Evolutionary conservation across 352 stramenopile genomes (phyloP).

Genomic region (Thalassiosira mediterranea): DNA sequence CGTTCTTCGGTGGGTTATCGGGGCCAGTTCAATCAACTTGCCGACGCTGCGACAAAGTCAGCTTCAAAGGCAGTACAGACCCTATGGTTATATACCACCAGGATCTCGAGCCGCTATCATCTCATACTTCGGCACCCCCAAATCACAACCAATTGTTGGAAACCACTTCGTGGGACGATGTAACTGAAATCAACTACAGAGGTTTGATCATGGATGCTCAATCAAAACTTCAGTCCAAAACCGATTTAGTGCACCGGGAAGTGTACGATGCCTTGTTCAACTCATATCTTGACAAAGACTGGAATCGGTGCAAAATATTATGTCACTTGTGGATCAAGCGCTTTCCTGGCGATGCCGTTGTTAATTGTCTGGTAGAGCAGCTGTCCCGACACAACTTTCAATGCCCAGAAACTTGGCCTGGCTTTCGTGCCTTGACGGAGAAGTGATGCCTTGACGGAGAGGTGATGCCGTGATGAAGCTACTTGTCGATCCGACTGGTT

Average conservation of each 20-base stretch:
- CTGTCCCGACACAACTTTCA: constrained; percentile 34
- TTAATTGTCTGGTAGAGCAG: constrained; percentile 45
- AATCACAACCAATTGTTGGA: constrained; percentile 38
- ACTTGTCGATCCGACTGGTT: too few species aligned
- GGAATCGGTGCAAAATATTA: constrained; percentile 72
- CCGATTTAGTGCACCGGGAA: constrained; percentile 44
- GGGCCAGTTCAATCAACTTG: constrained; percentile 45
- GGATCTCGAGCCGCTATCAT: constrained; percentile 39
- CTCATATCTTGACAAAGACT: constrained; percentile 90
- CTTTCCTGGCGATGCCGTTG: constrained; percentile 51
- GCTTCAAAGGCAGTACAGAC: constrained; percentile 57
- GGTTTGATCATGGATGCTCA: constrained; percentile 48
- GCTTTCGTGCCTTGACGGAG: constrained; percentile 36
- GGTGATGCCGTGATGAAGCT: too few species aligned
- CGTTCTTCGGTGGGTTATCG: constrained; percentile 85
- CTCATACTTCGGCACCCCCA: constrained; percentile 12
- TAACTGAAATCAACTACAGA: constrained; percentile 29
- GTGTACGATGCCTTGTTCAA: constrained; percentile 85
- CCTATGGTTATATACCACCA: constrained; percentile 59
- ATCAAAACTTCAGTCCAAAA: constrained; percentile 43
- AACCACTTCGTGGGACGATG: constrained; percentile 34
- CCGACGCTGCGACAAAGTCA: constrained; percentile 51
- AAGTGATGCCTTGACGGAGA: constrained; percentile 19
- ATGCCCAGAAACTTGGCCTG: constrained; percentile 40
- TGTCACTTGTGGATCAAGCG: constrained; percentile 53